phyloP scores from a whole-genome alignment of 768 basidiomycete genomes.

The Chalciporus piperatus region DNA sequence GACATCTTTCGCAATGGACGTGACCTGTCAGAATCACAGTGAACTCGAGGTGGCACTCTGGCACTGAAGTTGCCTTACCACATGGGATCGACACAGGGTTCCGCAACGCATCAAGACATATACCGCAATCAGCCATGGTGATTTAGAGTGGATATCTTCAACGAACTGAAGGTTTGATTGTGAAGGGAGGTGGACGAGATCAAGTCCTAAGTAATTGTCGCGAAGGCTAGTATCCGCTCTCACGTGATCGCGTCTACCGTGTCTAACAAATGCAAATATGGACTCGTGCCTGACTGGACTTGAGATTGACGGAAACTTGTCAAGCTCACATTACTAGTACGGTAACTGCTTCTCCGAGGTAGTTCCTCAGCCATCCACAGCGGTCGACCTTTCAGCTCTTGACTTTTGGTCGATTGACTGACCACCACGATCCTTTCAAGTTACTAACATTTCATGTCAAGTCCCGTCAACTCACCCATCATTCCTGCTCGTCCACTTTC shows the following conservation, averaged over 20 bases:
- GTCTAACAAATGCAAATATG: constrained; percentile 24
- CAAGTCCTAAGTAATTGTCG: neutral
- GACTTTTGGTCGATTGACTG: constrained; percentile 17
- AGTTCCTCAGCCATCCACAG: constrained; percentile 1
- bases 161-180: neutral
- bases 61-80: constrained; percentile 39
- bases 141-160: neutral
- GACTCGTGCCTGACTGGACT: constrained; percentile 1
- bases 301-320: neutral
- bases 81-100: constrained; percentile 61
- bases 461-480: constrained; percentile 31
- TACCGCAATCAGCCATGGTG: constrained; percentile 55
- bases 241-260: constrained; percentile 29
- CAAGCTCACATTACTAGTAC: constrained; percentile 6
- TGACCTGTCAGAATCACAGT: constrained; percentile 44
- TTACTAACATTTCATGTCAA: constrained; percentile 32
- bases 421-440: constrained; percentile 27
- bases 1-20: constrained; percentile 61
- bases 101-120: constrained; percentile 56
- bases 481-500: constrained; percentile 37
- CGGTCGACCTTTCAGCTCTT: constrained; percentile 3
- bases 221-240: neutral
- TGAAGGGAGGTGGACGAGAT: neutral
- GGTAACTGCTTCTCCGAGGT: constrained; percentile 2
- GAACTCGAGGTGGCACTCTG: constrained; percentile 1